A percentile compares a stretch with the other conserved stretches of the same genome.
Conservation (phyloP, 495 filamentous ascomycete species). For the Echria macrotheca region DNA sequence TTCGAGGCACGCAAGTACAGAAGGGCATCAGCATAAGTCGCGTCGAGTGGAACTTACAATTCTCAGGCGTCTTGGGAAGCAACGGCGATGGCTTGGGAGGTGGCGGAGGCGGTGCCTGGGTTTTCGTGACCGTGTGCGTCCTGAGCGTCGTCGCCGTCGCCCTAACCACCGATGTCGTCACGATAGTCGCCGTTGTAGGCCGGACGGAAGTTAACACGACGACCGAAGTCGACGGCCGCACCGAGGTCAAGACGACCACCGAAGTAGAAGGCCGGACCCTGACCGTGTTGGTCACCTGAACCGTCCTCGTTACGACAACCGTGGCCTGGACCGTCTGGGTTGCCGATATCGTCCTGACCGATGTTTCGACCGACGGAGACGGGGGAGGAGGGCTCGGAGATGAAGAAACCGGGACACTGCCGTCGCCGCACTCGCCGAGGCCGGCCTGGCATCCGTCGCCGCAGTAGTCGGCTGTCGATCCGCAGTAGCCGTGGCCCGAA, state of each 20-base stretch:
- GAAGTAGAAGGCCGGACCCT: neutral
- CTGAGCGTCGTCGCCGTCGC: neutral
- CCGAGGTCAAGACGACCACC: neutral
- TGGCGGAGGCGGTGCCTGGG: neutral
- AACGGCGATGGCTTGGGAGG: neutral
- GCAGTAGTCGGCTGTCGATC: slow-evolving; percentile 31
- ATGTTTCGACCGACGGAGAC: neutral
- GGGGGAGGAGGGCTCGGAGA: neutral
- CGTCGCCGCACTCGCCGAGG: neutral
- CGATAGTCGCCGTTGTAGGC: neutral
- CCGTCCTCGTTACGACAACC: neutral
- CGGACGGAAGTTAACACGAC: no score
- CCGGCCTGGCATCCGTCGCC: neutral
- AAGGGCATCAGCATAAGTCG: no score
- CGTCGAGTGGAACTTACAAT: no score
- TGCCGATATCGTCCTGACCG: neutral
- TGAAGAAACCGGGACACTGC: no score
- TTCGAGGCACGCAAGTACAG: no score
- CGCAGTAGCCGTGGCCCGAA: slow-evolving; percentile 28
- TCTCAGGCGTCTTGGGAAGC: neutral
- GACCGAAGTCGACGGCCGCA: neutral
- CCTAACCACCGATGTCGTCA: neutral
- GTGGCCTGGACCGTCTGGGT: neutral
- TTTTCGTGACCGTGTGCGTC: neutral
- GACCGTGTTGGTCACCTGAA: neutral